phyloP scores from a whole-genome alignment of 148 eudicot genomes.

The Vaccinium darrowii region DNA sequence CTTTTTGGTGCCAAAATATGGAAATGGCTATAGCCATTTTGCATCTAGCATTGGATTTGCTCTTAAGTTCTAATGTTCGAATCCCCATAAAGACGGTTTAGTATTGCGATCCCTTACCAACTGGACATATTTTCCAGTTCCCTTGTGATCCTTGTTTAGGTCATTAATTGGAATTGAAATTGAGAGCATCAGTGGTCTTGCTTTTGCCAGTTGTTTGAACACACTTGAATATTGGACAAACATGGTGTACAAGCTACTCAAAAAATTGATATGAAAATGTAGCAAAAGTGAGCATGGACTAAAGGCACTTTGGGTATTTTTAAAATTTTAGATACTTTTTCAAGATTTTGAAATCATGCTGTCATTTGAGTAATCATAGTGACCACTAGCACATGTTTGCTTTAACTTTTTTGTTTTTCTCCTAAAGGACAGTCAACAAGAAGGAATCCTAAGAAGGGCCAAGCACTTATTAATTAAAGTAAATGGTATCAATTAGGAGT shows the following conservation, averaged over 20 bases:
- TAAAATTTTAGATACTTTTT: neutral
- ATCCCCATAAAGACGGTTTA: no score
- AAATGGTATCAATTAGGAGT: neutral
- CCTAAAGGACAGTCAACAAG: conserved; percentile 51
- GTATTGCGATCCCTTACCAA: no score
- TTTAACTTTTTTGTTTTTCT: conserved; percentile 43
- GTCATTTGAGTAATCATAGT: conserved; percentile 5
- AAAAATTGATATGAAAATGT: neutral
- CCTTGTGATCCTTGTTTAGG: neutral
- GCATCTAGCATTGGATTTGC: no score
- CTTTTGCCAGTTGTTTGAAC: neutral
- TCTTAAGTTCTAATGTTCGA: no score
- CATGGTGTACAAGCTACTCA: neutral
- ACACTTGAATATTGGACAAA: neutral
- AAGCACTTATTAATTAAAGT: neutral
- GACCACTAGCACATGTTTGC: neutral
- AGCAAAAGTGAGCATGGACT: conserved; percentile 6
- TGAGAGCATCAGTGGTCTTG: neutral
- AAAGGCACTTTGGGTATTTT: conserved; percentile 14
- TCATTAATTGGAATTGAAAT: no score
- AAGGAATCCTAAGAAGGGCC: conserved; percentile 35
- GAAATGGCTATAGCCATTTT: no score
- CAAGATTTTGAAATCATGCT: conserved; percentile 13
- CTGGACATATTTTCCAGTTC: no score
- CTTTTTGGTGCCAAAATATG: no score